phyloP scores from a whole-genome alignment of 805 yeast genomes.

The Kodamaea lidongshanica region DNA sequence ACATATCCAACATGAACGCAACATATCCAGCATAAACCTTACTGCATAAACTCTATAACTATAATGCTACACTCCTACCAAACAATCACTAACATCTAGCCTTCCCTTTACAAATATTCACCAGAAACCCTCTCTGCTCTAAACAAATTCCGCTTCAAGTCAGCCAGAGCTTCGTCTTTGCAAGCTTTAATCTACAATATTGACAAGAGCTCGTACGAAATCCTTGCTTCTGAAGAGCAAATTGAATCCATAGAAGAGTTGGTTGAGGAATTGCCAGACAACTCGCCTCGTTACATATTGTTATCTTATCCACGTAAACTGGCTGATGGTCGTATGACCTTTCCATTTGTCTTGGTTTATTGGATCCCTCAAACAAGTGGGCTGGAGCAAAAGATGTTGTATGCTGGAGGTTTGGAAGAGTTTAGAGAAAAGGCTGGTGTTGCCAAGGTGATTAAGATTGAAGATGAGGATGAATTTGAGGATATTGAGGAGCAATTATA shows the following conservation, averaged over 20 bases:
- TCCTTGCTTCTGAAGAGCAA: conserved; percentile 42
- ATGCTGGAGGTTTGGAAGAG: conserved; percentile 84
- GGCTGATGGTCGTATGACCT: conserved; percentile 64
- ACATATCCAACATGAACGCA: not conserved
- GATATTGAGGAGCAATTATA: conserved; percentile 38
- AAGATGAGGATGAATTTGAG: conserved; percentile 67
- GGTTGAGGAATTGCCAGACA: conserved; percentile 74
- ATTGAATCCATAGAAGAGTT: conserved; percentile 53
- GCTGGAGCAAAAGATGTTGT: conserved; percentile 76
- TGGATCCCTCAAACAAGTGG: conserved; percentile 87
- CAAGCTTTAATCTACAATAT: conserved; percentile 61
- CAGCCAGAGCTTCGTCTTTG: conserved; percentile 55
- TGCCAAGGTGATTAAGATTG: conserved; percentile 52
- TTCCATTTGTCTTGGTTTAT: conserved; percentile 75
- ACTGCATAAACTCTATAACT: no score
- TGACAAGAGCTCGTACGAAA: conserved; percentile 49
- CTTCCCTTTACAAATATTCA: conserved; percentile 54
- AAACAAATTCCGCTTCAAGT: conserved; percentile 66
- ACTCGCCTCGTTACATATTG: conserved; percentile 67
- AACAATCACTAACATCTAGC: conserved; percentile 4
- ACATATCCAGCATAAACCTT: no score
- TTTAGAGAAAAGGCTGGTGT: conserved; percentile 77
- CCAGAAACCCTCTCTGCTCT: conserved; percentile 54
- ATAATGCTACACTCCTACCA: not conserved
- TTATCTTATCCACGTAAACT: conserved; percentile 68